These are phyloP conservation scores for Trichosporon sp. DNA, from an alignment of 1,284 basidiomycete species.

Conservation along the genomic window DNA sequence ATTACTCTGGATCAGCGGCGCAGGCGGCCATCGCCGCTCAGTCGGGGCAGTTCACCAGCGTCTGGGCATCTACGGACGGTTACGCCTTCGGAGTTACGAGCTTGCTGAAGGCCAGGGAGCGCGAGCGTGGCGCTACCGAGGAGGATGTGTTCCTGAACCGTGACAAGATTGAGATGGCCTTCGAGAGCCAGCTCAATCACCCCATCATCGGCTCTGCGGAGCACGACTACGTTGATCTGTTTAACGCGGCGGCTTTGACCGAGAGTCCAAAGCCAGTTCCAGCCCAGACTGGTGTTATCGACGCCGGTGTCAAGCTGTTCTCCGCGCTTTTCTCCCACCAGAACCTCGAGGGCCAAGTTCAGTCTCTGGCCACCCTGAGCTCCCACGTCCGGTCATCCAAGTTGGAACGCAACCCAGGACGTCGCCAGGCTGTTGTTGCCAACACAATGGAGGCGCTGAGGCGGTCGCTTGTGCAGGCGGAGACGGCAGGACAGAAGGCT, in stretches of 20 bases:
- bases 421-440: constrained; percentile 79
- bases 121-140: constrained; percentile 35
- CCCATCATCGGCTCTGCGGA: constrained; percentile 82
- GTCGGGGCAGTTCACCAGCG: constrained; percentile 72
- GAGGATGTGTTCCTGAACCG: constrained; percentile 64
- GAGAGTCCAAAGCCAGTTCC: constrained; percentile 58
- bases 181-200: constrained; percentile 68
- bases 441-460: constrained; percentile 79
- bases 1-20: constrained; percentile 67
- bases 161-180: constrained; percentile 69
- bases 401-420: constrained; percentile 80
- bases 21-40: constrained; percentile 91
- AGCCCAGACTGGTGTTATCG: constrained; percentile 75
- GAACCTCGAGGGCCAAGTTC: constrained; percentile 63
- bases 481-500: constrained; percentile 54
- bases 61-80: constrained; percentile 85
- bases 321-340: constrained; percentile 73
- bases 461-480: constrained; percentile 64
- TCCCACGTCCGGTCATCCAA: constrained; percentile 64
- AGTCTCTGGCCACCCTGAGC: constrained; percentile 63
- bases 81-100: constrained; percentile 90
- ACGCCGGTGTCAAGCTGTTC: constrained; percentile 84
- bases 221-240: constrained; percentile 76
- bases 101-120: constrained; percentile 51
- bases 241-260: constrained; percentile 37